Evolutionary conservation across 345 rosid genomes (phyloP).

Genomic region (Populus euphratica): DNA sequence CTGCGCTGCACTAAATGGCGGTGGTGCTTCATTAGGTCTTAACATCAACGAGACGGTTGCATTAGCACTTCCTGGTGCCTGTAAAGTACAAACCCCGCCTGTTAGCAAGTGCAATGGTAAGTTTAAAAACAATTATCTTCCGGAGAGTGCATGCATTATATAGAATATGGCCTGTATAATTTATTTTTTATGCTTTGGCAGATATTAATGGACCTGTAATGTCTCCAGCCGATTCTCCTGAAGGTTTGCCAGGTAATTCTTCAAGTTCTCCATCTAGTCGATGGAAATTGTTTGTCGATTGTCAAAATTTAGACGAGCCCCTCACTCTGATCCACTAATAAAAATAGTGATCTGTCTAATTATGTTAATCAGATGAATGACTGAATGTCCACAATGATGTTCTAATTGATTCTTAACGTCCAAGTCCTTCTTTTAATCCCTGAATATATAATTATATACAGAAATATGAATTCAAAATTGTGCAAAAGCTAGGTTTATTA

Average conservation of each 20-base stretch:
- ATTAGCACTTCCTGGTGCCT: conserved; percentile 43
- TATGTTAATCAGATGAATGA: too few species aligned
- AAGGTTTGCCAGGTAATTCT: conserved; percentile 12
- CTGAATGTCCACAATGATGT: too few species aligned
- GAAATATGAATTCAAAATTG: too few species aligned
- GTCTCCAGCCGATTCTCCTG: conserved; percentile 28
- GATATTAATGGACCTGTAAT: not conserved
- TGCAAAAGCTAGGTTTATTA: too few species aligned
- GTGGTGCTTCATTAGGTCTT: conserved; percentile 40
- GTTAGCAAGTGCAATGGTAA: conserved; percentile 46
- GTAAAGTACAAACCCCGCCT: conserved; percentile 54
- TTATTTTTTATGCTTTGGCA: not conserved
- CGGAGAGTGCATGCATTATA: not conserved
- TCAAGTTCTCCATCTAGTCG: not conserved
- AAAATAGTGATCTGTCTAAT: too few species aligned
- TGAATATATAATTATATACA: too few species aligned
- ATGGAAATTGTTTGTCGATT: too few species aligned
- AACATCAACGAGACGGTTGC: conserved; percentile 51
- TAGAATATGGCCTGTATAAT: not conserved
- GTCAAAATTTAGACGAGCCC: too few species aligned
- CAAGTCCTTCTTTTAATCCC: too few species aligned
- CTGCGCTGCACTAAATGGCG: conserved; percentile 37
- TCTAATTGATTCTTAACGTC: too few species aligned
- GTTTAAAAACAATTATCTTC: not conserved
- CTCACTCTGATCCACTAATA: too few species aligned